Percentiles rank a stretch among this genome's conserved stretches.
These are phyloP conservation scores for Xerocomellus chrysenteron DNA, from an alignment of 768 basidiomycete genomes.

Conservation along the genomic window DNA sequence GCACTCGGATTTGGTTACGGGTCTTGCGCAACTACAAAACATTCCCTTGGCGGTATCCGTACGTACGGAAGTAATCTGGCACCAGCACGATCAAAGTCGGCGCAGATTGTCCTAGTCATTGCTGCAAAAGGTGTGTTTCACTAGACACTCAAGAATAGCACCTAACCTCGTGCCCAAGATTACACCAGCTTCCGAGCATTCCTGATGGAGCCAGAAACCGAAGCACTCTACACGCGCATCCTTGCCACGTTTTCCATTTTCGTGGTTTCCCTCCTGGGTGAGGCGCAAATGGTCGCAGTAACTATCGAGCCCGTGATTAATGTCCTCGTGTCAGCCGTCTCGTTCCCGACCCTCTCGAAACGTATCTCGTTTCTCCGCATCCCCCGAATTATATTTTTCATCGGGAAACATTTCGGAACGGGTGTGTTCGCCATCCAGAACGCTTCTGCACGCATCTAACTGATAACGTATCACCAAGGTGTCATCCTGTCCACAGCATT, in stretches of 20 bases:
- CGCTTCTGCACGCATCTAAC: background rate
- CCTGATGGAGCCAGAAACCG: background rate
- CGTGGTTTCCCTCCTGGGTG: slow-evolving; percentile 63
- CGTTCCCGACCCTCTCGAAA: slow-evolving; percentile 68
- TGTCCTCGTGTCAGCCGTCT: slow-evolving; percentile 48
- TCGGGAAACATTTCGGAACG: slow-evolving; percentile 88
- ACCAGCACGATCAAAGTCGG: background rate
- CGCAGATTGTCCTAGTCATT: background rate
- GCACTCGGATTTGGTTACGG: background rate
- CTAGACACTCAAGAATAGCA: background rate
- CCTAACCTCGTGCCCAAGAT: background rate
- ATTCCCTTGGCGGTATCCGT: background rate
- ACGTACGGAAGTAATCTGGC: too few species aligned
- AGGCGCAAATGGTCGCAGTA: slow-evolving; percentile 18
- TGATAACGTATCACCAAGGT: slow-evolving; percentile 37
- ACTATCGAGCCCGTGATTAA: background rate
- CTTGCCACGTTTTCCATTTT: slow-evolving; percentile 46
- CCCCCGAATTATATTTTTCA: slow-evolving; percentile 70
- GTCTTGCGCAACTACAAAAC: background rate
- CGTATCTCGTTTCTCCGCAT: slow-evolving; percentile 53
- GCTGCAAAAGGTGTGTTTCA: background rate
- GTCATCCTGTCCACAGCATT: slow-evolving; percentile 84
- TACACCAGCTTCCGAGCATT: background rate
- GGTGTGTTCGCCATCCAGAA: slow-evolving; percentile 34
- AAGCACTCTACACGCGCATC: slow-evolving; percentile 4